Evolutionary conservation across 2,329 filamentous ascomycete genomes (phyloP).

Genomic region (Aspergillus caelatus): DNA sequence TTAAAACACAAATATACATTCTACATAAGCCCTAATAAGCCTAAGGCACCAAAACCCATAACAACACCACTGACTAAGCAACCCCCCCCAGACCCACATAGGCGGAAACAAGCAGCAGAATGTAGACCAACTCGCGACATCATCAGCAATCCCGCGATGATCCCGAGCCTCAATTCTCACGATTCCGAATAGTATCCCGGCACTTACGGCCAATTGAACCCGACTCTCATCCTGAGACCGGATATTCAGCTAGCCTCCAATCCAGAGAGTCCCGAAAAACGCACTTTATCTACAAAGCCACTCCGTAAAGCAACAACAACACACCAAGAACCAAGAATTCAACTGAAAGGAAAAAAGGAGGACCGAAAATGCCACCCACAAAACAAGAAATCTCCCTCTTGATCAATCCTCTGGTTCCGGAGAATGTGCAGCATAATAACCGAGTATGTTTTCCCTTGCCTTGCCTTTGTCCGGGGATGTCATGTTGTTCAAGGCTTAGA

Average conservation of each 20-base stretch:
- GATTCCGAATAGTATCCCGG: background rate
- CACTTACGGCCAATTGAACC: background rate
- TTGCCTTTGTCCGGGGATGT: background rate
- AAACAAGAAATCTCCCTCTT: constrained; percentile 51
- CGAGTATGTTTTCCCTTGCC: constrained; percentile 34
- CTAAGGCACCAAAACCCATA: background rate
- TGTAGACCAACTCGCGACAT: constrained; percentile 2
- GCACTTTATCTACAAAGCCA: background rate
- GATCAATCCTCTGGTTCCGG: constrained; percentile 50
- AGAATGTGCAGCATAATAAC: constrained; percentile 49
- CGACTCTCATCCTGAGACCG: background rate
- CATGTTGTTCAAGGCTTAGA: too few species aligned
- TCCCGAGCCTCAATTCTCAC: background rate
- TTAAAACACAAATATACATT: too few species aligned
- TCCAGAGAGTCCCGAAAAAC: background rate
- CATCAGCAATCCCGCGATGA: background rate
- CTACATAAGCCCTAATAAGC: background rate
- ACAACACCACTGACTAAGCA: background rate
- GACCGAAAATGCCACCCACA: constrained; percentile 45
- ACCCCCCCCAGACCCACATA: background rate
- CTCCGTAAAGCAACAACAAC: background rate
- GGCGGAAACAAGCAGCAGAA: constrained; percentile 19
- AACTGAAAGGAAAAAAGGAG: background rate
- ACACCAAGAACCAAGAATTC: background rate
- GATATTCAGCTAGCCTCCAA: background rate